Percentiles rank a stretch among this genome's conserved stretches.
Evolutionary conservation across 2,329 filamentous ascomycete genomes (phyloP).

Genomic region (Fusarium foetens): DNA sequence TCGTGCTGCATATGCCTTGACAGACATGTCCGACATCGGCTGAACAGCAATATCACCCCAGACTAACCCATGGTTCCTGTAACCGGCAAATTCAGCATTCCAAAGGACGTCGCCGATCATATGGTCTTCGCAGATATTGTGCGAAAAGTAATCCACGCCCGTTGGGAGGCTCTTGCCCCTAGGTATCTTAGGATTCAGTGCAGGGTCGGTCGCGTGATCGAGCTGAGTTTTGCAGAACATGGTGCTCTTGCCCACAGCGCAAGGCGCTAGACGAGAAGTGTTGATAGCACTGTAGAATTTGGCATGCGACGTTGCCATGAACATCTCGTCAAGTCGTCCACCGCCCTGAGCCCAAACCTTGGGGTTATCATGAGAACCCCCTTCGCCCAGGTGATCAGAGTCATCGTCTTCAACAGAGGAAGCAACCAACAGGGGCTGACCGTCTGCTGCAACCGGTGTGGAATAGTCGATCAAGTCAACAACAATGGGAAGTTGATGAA

Average conservation of each 20-base stretch:
- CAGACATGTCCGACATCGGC: slow-evolving; percentile 84
- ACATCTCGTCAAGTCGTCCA: slow-evolving; percentile 90
- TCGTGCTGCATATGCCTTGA: slow-evolving; percentile 80
- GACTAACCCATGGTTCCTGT: slow-evolving; percentile 83
- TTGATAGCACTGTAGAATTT: slow-evolving; percentile 99
- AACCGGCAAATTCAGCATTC: slow-evolving; percentile 72
- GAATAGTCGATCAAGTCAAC: slow-evolving; percentile 71
- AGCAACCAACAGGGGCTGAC: slow-evolving; percentile 48
- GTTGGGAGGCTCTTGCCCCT: slow-evolving; percentile 57
- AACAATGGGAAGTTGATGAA: slow-evolving; percentile 90
- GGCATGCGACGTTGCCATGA: slow-evolving; percentile 91
- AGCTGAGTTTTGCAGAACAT: slow-evolving; percentile 97
- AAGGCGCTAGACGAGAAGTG: slow-evolving; percentile 88
- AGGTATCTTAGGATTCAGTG: slow-evolving; percentile 56
- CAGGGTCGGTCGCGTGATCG: slow-evolving; percentile 72
- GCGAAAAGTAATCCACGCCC: slow-evolving; percentile 92
- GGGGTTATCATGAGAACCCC: slow-evolving; percentile 38
- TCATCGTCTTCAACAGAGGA: slow-evolving; percentile 43
- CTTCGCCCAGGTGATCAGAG: slow-evolving; percentile 37
- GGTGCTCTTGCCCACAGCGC: slow-evolving; percentile 95
- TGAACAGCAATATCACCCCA: slow-evolving; percentile 90
- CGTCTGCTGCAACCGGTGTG: slow-evolving; percentile 28
- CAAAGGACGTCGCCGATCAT: slow-evolving; percentile 93
- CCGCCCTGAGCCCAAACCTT: slow-evolving; percentile 65
- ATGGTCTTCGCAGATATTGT: slow-evolving; percentile 98